Evolutionary conservation across 1,284 basidiomycete species (phyloP).

Genomic region (Coriolopsis trogii): DNA sequence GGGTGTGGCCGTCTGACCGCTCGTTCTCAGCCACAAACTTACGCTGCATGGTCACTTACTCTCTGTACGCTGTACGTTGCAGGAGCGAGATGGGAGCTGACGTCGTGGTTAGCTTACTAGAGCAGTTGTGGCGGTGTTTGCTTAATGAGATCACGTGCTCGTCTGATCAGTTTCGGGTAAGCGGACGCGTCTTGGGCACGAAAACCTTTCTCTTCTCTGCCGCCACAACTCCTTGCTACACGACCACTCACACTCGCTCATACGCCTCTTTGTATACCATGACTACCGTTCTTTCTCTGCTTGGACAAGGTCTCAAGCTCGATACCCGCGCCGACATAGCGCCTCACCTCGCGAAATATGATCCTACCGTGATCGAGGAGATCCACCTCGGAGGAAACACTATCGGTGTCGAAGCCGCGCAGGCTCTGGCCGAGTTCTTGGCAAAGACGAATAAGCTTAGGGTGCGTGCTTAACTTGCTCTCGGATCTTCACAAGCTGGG

Average conservation of each 20-base stretch:
- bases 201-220: slow-evolving; percentile 12
- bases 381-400: slow-evolving; percentile 96
- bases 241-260: background rate
- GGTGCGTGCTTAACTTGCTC: slow-evolving; percentile 37
- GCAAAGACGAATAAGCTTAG: slow-evolving; percentile 72
- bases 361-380: slow-evolving; percentile 78
- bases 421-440: slow-evolving; percentile 84
- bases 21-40: slow-evolving; percentile 32
- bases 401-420: slow-evolving; percentile 91
- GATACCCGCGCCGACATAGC: slow-evolving; percentile 80
- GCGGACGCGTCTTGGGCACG: slow-evolving; percentile 10
- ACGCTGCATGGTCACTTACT: slow-evolving; percentile 3
- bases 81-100: background rate
- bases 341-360: slow-evolving; percentile 71
- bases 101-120: slow-evolving; percentile 10
- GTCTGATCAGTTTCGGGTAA: slow-evolving; percentile 14
- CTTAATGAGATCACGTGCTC: slow-evolving; percentile 17
- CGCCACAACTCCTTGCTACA: background rate
- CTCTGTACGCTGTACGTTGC: background rate
- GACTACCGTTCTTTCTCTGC: slow-evolving; percentile 57
- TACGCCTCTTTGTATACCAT: slow-evolving; percentile 16
- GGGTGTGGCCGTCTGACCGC: slow-evolving; percentile 44
- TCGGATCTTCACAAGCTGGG: slow-evolving; percentile 2
- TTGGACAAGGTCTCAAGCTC: slow-evolving; percentile 83
- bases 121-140: slow-evolving; percentile 16